Base-by-base conservation (phyloP, 345 rosid species). In the Hibiscus syriacus region DNA sequence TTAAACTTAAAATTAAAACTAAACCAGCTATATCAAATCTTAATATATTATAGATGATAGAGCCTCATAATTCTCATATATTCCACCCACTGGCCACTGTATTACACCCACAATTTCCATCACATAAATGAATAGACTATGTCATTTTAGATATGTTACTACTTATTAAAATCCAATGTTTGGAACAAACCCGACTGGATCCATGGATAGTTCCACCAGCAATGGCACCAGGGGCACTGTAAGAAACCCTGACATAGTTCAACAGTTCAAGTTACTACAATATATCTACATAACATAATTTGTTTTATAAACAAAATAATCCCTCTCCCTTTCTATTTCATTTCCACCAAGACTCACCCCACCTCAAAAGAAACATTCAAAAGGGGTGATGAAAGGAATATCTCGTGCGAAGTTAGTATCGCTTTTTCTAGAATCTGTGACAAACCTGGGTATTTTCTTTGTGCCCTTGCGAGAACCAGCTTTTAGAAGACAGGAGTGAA, bases 401-500 rank as follows among this genome's bases (percentile, higher is more conserved):
- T 8, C 16, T 16, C 9, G 14, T 64, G 38, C 16, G 36, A 25
- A 64, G 55, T 25, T 41, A 54, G 48, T 49, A 57, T 17, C 22
- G 36, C 32, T 0, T 26, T 62, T 75, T 53, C 57, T 59, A 72
- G 70, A 76, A 38, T 32, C 27, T 20, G 74, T 34, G 74, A 84
- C 87, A 77, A 79, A 91, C 99, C 95, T 89, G 80, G 82, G 68
- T 72, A 75, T 78, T 79, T 75, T 77, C 71, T 68, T 46, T 72
- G 74, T 69, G 58, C 76, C 70, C 67, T 53, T 59, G 68, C 56
- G 70, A 64, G 86, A 79, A 81, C 82, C 83, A 77, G 87, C 77
- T 82, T 83, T 88, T 64, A 86, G 71, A 20, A 89, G 82, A 80
- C 84, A 79, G 68, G 82, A 76, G 71, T 94, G 99, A 73, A 91